phyloP scores from a whole-genome alignment of 768 basidiomycete genomes.

The Gloeopeniophorella convolvens region DNA sequence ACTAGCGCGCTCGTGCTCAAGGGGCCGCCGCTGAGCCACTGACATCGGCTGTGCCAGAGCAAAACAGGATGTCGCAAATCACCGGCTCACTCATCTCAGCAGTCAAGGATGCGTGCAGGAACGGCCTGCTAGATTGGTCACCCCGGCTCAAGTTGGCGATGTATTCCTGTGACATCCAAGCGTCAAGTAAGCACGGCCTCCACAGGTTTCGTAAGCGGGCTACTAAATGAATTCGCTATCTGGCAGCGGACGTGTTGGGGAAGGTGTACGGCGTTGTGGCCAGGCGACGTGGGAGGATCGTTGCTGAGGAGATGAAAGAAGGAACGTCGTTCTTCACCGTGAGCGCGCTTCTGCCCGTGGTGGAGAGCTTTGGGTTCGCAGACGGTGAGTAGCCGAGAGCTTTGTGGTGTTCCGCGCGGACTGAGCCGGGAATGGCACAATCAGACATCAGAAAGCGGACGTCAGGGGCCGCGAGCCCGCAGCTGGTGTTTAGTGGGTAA shows the following conservation, averaged over 20 bases:
- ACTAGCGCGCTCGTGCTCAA: constrained; percentile 2
- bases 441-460: constrained; percentile 93
- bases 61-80: constrained; percentile 76
- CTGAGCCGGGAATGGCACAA: constrained; percentile 1
- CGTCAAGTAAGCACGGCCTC: constrained; percentile 64
- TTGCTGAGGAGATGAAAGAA: constrained; percentile 98
- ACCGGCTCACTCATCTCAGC: constrained; percentile 88
- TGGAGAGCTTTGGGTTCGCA: constrained; percentile 96
- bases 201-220: neutral
- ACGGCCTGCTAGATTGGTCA: constrained; percentile 93
- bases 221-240: constrained; percentile 14
- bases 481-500: constrained; percentile 92
- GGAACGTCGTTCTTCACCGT: constrained; percentile 94
- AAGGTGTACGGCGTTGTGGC: constrained; percentile 97
- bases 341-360: constrained; percentile 84
- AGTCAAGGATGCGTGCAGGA: constrained; percentile 84
- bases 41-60: constrained; percentile 40
- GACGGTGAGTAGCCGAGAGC: constrained; percentile 59
- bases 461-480: constrained; percentile 95
- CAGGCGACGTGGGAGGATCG: constrained; percentile 82
- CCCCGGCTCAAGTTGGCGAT: constrained; percentile 95
- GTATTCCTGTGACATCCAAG: constrained; percentile 98
- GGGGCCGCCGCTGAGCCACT: neutral
- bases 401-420: neutral
- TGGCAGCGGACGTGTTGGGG: constrained; percentile 86